Evolutionary conservation across 441 rosid species (phyloP).

Genomic region (Gossypium gossypioides): DNA sequence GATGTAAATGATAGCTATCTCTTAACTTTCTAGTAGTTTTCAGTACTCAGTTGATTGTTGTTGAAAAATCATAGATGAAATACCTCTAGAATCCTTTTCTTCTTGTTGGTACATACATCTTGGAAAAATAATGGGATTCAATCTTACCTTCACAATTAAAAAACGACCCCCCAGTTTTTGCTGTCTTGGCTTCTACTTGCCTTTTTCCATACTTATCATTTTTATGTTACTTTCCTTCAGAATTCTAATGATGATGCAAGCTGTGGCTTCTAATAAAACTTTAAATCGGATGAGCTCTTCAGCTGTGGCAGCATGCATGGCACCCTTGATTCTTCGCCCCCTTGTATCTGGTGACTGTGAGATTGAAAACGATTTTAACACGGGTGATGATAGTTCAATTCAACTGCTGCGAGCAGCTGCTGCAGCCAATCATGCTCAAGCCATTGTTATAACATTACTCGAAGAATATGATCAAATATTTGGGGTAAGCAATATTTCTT

Average conservation of each 20-base stretch:
- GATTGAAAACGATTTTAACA: slow-evolving; percentile 73
- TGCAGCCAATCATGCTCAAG: slow-evolving; percentile 99
- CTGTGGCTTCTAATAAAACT: slow-evolving; percentile 63
- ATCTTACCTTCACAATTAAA: not conserved
- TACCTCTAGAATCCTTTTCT: not conserved
- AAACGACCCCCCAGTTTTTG: not conserved
- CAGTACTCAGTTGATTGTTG: not conserved
- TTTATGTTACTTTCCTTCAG: slow-evolving; percentile 31
- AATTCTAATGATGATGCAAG: slow-evolving; percentile 89
- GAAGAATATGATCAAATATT: slow-evolving; percentile 82
- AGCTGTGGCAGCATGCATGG: slow-evolving; percentile 99
- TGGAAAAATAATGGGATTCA: not conserved
- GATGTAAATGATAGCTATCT: not conserved
- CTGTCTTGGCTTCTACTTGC: slow-evolving; percentile 7
- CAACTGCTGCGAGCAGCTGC: slow-evolving; percentile 98
- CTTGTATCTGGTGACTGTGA: slow-evolving; percentile 95
- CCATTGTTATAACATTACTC: slow-evolving; percentile 78
- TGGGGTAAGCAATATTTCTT: slow-evolving; percentile 49
- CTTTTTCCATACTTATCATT: slow-evolving; percentile 6
- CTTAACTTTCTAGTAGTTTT: not conserved
- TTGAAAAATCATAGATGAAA: not conserved
- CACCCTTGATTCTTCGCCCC: slow-evolving; percentile 97
- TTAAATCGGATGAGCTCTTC: slow-evolving; percentile 89
- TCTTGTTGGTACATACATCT: not conserved
- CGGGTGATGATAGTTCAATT: slow-evolving; percentile 83